Conservation (phyloP, 2,329 filamentous ascomycete genomes). For the Periconia sp. region DNA sequence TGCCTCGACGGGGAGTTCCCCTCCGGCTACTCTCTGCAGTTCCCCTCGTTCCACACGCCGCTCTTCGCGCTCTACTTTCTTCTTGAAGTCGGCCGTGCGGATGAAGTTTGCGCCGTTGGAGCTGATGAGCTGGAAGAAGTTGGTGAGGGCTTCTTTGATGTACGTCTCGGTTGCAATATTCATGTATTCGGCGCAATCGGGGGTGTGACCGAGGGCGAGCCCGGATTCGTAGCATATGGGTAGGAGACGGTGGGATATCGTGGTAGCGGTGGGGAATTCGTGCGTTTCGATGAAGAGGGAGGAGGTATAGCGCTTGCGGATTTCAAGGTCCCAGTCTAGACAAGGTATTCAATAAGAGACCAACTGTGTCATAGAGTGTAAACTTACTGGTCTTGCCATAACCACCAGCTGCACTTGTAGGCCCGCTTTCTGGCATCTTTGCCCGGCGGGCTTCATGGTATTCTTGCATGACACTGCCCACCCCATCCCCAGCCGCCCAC, state of each 20-base stretch:
- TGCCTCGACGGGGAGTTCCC: conserved; percentile 78
- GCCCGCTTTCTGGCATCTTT: conserved; percentile 62
- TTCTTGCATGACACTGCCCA: conserved; percentile 29
- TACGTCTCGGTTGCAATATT: conserved; percentile 64
- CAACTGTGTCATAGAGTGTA: not conserved
- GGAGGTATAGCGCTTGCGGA: conserved; percentile 65
- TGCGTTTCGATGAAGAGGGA: conserved; percentile 63
- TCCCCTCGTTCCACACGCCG: conserved; percentile 72
- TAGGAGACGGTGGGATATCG: conserved; percentile 61
- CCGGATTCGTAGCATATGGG: conserved; percentile 69
- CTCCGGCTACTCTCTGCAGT: conserved; percentile 71
- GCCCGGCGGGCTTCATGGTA: conserved; percentile 42
- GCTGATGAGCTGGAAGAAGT: conserved; percentile 57
- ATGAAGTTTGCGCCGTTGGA: conserved; percentile 61
- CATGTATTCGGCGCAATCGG: conserved; percentile 61
- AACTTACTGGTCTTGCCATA: conserved; percentile 76
- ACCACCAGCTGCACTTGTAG: conserved; percentile 66
- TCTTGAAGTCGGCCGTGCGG: conserved; percentile 76
- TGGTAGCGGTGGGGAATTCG: conserved; percentile 62
- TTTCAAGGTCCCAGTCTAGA: conserved; percentile 64
- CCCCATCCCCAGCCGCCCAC: conserved; percentile 9
- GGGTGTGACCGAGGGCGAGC: conserved; percentile 55
- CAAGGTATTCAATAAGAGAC: conserved; percentile 5
- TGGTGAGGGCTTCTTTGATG: conserved; percentile 62
- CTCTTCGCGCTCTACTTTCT: conserved; percentile 76